Evolutionary conservation across 2,329 filamentous ascomycete genomes (phyloP), one percentile per base, ranked within the genome.

Genomic region (Colletotrichum scovillei): DNA sequence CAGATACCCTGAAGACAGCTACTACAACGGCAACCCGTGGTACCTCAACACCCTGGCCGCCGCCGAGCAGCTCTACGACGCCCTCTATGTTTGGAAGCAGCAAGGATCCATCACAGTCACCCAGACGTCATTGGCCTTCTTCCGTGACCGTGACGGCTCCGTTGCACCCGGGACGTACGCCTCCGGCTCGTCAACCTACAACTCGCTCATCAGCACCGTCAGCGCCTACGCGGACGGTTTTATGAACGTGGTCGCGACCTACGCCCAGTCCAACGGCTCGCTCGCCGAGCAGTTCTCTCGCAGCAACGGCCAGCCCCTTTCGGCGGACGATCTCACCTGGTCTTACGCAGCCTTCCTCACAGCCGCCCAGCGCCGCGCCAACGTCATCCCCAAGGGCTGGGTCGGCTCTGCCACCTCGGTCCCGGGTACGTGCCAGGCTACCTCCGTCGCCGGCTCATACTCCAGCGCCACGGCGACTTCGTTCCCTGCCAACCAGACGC

Each of bases 1-100:
- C 57, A 86, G 93, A 73, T 94, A 95, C 79, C 82, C 91, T 0
- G 92, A 94, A 80, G 94, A 97, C 77, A 82, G 86, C 4, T 97
- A 96, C 82, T 93, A 92, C 81, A 90, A 90, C 73, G 94, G 93
- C 1, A 95, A 97, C 80, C 94, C 94, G 1, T 97, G 94, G 94
- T 94, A 95, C 77, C 87, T 96, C 14, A 89, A 89, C 77, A 96
- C 93, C 1, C 86, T 95, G 35, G 93, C 93, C 1, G 93, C 93
- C 0, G 94, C 94, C 3, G 94, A 97, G 82, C 92, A 94, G 79
- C 88, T 97, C 3, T 96, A 95, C 80, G 92, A 93, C 77, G 92
- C 94, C 1, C 78, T 95, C 1, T 92, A 92, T 76, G 90, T 92
- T 63, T 96, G 93, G 93, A 86, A 92, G 74, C 82, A 85, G 46